These are phyloP conservation scores for Peronospora belbahrii DNA, from an alignment of 352 stramenopile genomes.

Conservation along the genomic window DNA sequence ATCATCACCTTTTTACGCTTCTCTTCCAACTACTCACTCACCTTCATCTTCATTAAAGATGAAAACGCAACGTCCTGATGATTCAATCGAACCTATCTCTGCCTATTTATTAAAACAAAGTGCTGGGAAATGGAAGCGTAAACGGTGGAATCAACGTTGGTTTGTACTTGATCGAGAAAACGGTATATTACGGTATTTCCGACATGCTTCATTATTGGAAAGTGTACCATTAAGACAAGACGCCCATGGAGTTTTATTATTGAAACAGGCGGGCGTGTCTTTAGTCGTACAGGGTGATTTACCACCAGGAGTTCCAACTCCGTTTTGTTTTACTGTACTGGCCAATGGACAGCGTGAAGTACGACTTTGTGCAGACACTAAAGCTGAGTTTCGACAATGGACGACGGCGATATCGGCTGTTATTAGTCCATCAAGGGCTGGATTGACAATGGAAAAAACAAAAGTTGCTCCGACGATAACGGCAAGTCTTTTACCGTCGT, in stretches of 20 bases:
- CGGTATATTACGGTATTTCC: slow-evolving; percentile 67
- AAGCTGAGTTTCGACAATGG: slow-evolving; percentile 67
- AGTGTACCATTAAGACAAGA: slow-evolving; percentile 45
- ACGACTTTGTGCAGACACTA: slow-evolving; percentile 60
- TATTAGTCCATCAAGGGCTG: slow-evolving; percentile 35
- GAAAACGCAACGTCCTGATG: neutral
- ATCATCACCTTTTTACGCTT: slow-evolving; percentile 1
- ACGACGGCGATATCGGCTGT: slow-evolving; percentile 61
- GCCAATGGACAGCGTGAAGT: slow-evolving; percentile 32
- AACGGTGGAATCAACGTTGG: slow-evolving; percentile 77
- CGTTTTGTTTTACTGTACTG: slow-evolving; percentile 71
- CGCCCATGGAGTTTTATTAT: slow-evolving; percentile 42
- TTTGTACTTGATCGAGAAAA: slow-evolving; percentile 62
- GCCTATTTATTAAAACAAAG: slow-evolving; percentile 78
- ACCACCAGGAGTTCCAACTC: slow-evolving; percentile 55
- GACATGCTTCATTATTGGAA: slow-evolving; percentile 52
- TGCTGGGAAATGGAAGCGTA: slow-evolving; percentile 69
- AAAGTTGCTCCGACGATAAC: slow-evolving; percentile 6
- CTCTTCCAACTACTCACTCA: neutral
- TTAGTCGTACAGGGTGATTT: slow-evolving; percentile 69
- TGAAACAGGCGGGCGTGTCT: slow-evolving; percentile 39
- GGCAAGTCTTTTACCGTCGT: slow-evolving; percentile 3
- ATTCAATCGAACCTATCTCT: slow-evolving; percentile 23
- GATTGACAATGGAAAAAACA: neutral
- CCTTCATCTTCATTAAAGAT: neutral